Conservation (phyloP, 805 yeast genomes). For the Schwanniomyces occidentalis region DNA sequence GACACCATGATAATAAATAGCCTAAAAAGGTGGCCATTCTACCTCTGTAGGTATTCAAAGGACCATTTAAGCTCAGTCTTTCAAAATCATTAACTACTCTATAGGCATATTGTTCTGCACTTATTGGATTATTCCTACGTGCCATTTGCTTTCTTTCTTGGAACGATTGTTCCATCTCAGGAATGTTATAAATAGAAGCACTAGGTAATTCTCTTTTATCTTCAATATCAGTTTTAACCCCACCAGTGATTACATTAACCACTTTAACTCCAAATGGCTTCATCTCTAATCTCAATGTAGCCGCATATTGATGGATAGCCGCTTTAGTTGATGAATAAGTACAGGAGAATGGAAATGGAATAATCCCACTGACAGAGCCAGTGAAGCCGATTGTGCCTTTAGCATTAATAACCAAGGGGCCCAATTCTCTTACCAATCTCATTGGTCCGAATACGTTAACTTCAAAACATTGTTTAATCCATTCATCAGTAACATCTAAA, state of each 20-base stretch:
- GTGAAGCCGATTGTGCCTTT: constrained; percentile 73
- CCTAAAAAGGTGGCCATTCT: constrained; percentile 39
- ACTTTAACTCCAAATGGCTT: constrained; percentile 73
- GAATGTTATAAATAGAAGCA: constrained; percentile 52
- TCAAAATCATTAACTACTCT: constrained; percentile 54
- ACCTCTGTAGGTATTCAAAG: constrained; percentile 61
- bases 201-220: constrained; percentile 62
- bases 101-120: constrained; percentile 56
- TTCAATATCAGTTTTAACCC: constrained; percentile 68
- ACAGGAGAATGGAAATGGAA: constrained; percentile 70
- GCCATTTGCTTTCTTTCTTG: constrained; percentile 60
- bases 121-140: constrained; percentile 56
- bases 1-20: constrained; percentile 37
- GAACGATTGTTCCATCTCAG: constrained; percentile 53
- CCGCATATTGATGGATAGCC: constrained; percentile 73
- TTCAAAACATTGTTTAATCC: constrained; percentile 50
- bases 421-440: constrained; percentile 59
- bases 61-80: constrained; percentile 29
- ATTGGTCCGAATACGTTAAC: constrained; percentile 75
- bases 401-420: constrained; percentile 56
- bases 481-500: constrained; percentile 60
- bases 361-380: constrained; percentile 66
- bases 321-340: constrained; percentile 71
- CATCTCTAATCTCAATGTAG: constrained; percentile 62
- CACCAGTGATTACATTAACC: constrained; percentile 71